Conservation (phyloP, 768 basidiomycete species). For the Agaricus sinodeliciosus region DNA sequence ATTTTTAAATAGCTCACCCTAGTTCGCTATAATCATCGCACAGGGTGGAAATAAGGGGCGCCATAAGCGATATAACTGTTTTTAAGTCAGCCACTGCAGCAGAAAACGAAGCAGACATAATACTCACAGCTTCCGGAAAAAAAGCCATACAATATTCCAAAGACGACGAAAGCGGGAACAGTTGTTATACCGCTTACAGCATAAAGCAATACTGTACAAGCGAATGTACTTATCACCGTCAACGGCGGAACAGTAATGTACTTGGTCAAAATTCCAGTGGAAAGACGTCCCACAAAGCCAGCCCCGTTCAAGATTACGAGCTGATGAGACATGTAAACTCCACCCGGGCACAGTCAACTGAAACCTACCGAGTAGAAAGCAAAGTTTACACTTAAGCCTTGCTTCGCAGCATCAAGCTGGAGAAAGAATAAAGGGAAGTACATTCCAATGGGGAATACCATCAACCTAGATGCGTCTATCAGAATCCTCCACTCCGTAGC, state of each 20-base stretch:
- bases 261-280: constrained; percentile 13
- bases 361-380: constrained; percentile 34
- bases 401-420: constrained; percentile 29
- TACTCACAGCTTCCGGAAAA: constrained; percentile 19
- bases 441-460: constrained; percentile 19
- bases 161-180: constrained; percentile 23
- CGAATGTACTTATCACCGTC: constrained; percentile 10
- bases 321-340: neutral
- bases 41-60: constrained; percentile 9
- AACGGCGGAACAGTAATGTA: constrained; percentile 13
- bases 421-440: constrained; percentile 34
- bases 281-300: constrained; percentile 16
- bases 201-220: constrained; percentile 22
- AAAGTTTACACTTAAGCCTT: constrained; percentile 24
- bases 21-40: constrained; percentile 7
- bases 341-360: neutral
- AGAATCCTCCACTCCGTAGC: neutral
- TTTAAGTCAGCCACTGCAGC: neutral
- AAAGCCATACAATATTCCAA: constrained; percentile 35
- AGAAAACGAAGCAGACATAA: neutral
- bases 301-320: constrained; percentile 17
- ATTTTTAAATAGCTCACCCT: constrained; percentile 2
- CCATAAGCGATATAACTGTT: constrained; percentile 11
- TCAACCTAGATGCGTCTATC: constrained; percentile 7
- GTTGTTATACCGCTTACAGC: constrained; percentile 26